A percentile compares a stretch with the other conserved stretches of the same genome.
Evolutionary conservation across 805 yeast species (phyloP).

Genomic region (Candida adriatica): DNA sequence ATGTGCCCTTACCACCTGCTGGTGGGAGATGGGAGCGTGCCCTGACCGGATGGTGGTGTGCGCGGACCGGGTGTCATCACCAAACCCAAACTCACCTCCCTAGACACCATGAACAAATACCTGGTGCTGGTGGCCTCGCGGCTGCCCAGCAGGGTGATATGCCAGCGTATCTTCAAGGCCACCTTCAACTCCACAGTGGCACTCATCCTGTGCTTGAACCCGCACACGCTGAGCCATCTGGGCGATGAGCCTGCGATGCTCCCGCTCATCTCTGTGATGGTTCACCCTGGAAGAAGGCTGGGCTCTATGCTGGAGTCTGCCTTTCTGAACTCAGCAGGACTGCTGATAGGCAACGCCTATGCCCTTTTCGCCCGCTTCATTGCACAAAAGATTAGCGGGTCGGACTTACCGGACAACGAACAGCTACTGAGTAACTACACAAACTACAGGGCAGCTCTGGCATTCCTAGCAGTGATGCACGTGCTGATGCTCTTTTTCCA

Average conservation of each 20-base stretch:
- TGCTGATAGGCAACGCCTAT: conserved; percentile 36
- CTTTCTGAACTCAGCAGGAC: conserved; percentile 34
- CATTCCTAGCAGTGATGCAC: conserved; percentile 38
- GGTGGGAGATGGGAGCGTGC: too few relatives aligned
- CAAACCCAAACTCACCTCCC: too few relatives aligned
- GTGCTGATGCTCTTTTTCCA: conserved; percentile 39
- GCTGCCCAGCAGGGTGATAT: conserved; percentile 24
- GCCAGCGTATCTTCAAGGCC: conserved; percentile 32
- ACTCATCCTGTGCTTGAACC: conserved; percentile 34
- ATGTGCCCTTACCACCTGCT: too few relatives aligned
- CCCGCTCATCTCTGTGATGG: conserved; percentile 39
- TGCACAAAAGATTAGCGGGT: conserved; percentile 29
- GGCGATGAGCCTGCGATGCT: conserved; percentile 39
- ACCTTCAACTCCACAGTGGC: conserved; percentile 35
- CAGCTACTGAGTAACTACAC: conserved; percentile 25
- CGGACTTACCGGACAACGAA: conserved; percentile 21
- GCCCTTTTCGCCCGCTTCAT: conserved; percentile 34
- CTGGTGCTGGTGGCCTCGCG: conserved; percentile 1
- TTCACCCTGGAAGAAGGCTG: conserved; percentile 43
- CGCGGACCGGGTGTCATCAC: too few relatives aligned
- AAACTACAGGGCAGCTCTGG: conserved; percentile 34
- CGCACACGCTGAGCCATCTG: conserved; percentile 26
- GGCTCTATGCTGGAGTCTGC: conserved; percentile 40
- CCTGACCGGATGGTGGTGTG: too few relatives aligned
- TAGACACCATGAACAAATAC: too few relatives aligned